Conservation (phyloP, 768 basidiomycete species). For the Calocera cornea region DNA sequence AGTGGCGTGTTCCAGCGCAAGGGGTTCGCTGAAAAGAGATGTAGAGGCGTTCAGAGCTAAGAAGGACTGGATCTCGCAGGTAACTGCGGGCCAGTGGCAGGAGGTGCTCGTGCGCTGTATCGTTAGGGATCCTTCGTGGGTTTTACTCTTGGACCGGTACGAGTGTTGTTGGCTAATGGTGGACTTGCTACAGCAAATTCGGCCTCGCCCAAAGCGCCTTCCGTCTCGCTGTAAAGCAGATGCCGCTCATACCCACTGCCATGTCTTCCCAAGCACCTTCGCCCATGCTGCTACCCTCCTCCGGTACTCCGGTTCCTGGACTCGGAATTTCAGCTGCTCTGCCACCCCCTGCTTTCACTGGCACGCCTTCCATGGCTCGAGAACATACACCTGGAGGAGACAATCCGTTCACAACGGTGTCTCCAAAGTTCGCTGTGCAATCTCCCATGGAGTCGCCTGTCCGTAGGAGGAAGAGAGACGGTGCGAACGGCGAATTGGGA, state of each 20-base stretch:
- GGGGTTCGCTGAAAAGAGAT: background rate
- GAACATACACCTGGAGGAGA: background rate
- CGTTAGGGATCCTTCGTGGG: constrained; percentile 43
- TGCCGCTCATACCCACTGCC: constrained; percentile 6
- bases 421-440: background rate
- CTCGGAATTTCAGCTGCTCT: background rate
- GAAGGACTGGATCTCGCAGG: constrained; percentile 41
- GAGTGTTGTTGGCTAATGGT: too few species aligned
- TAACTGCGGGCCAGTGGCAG: constrained; percentile 52
- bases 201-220: constrained; percentile 59
- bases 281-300: background rate
- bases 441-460: background rate
- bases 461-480: background rate
- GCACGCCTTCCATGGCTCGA: background rate
- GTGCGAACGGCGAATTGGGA: background rate
- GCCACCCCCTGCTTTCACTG: background rate
- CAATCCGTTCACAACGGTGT: background rate
- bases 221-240: constrained; percentile 29
- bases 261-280: background rate
- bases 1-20: constrained; percentile 14
- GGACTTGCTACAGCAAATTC: too few species aligned
- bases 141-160: constrained; percentile 5
- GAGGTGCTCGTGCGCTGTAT: constrained; percentile 60
- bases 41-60: constrained; percentile 29
- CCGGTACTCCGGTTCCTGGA: background rate